These are phyloP conservation scores for Nannochloris sp. DNA, from an alignment of 139 green algal genomes.

Conservation along the genomic window DNA sequence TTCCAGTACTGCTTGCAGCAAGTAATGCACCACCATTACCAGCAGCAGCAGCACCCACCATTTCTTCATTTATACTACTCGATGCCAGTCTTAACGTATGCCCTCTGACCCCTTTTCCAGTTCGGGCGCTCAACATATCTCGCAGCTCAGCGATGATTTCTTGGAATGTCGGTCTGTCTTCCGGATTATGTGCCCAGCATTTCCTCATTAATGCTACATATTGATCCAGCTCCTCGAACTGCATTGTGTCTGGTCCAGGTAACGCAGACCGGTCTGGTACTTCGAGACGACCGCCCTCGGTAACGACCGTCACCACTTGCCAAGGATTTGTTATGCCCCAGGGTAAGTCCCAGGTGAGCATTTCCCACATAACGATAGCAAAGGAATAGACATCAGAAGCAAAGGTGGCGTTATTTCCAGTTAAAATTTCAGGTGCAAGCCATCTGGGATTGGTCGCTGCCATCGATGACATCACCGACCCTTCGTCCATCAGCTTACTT, in stretches of 20 bases:
- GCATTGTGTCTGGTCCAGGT: conserved; percentile 27
- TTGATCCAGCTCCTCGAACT: conserved; percentile 28
- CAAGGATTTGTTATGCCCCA: conserved; percentile 51
- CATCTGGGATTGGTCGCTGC: conserved; percentile 51
- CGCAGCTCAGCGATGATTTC: conserved; percentile 39
- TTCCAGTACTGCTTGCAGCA: background rate
- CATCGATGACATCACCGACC: conserved; percentile 35
- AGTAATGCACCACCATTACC: background rate
- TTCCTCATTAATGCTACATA: conserved; percentile 54
- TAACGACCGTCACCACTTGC: conserved; percentile 62
- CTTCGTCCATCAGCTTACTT: conserved; percentile 44
- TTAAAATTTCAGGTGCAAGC: conserved; percentile 56
- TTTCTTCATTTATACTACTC: background rate
- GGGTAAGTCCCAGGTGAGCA: conserved; percentile 81
- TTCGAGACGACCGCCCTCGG: conserved; percentile 46
- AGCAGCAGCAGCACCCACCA: background rate
- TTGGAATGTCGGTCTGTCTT: conserved; percentile 50
- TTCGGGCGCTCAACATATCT: conserved; percentile 20
- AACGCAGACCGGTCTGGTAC: conserved; percentile 37
- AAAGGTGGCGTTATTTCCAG: conserved; percentile 29
- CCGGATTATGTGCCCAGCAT: conserved; percentile 53
- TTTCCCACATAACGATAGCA: conserved; percentile 53
- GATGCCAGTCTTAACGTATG: background rate
- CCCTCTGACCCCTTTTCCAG: background rate
- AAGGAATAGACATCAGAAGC: conserved; percentile 52